A percentile compares a stretch with the other conserved stretches of the same genome.
Conservation (phyloP, 1,139 yeast species). For the Eremothecium coryli region DNA sequence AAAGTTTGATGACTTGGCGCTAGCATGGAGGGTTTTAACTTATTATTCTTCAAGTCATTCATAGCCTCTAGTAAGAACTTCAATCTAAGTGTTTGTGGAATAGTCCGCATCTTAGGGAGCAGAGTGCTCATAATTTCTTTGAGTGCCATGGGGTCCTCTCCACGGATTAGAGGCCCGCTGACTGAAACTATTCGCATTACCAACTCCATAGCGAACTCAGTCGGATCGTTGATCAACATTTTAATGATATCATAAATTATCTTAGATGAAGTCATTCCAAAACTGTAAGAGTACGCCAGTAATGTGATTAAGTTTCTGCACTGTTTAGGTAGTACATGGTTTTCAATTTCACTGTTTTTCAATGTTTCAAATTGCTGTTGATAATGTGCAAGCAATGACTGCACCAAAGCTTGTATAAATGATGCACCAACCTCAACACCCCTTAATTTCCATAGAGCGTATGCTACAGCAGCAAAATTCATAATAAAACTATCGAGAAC, state of each 20-base stretch:
- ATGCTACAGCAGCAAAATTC: conserved; percentile 68
- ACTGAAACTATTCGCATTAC: conserved; percentile 61
- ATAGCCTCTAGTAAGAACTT: conserved; percentile 80
- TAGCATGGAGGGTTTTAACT: conserved; percentile 40
- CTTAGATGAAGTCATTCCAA: conserved; percentile 65
- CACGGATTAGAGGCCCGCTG: conserved; percentile 76
- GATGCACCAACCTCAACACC: conserved; percentile 91
- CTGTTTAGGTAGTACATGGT: conserved; percentile 36
- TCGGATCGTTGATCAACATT: conserved; percentile 45
- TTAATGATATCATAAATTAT: conserved; percentile 70
- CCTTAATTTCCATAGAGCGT: conserved; percentile 64
- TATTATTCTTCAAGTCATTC: conserved; percentile 77
- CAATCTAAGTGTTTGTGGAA: conserved; percentile 52
- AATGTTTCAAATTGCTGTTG: conserved; percentile 19
- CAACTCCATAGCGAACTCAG: conserved; percentile 69
- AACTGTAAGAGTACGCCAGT: conserved; percentile 65
- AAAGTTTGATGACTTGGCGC: conserved; percentile 34
- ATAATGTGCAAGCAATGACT: conserved; percentile 41
- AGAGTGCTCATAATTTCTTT: conserved; percentile 64
- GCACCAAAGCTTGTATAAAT: conserved; percentile 71
- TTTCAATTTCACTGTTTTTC: conserved; percentile 23
- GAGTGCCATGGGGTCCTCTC: conserved; percentile 82
- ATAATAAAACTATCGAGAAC: conserved; percentile 71
- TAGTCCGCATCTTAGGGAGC: conserved; percentile 39
- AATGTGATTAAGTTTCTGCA: conserved; percentile 64